Evolutionary conservation across 2,329 filamentous ascomycete species (phyloP).

Genomic region (Dactylellina cionopaga): DNA sequence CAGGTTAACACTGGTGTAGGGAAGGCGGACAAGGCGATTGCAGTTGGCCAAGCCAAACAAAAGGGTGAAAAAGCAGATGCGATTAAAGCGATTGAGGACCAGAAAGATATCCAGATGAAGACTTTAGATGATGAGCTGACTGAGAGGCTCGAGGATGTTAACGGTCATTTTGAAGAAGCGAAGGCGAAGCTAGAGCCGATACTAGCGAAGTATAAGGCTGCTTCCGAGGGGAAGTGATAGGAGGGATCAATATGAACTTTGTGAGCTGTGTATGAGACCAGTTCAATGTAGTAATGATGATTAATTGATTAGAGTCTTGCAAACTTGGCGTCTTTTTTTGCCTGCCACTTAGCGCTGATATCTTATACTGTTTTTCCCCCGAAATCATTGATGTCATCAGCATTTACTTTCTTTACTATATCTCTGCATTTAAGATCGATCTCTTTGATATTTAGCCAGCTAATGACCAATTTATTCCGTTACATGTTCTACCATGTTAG

Average conservation of each 20-base stretch:
- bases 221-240: conserved; percentile 17
- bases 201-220: conserved; percentile 39
- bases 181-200: conserved; percentile 46
- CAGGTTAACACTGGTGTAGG: conserved; percentile 38
- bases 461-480: no score
- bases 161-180: conserved; percentile 46
- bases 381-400: not conserved
- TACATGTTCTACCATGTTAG: no score
- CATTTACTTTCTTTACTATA: no score
- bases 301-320: not conserved
- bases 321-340: conserved; percentile 26
- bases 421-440: no score
- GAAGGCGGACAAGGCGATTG: conserved; percentile 31
- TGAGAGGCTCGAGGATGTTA: conserved; percentile 47
- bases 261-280: not conserved
- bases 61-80: conserved; percentile 38
- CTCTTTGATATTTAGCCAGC: no score
- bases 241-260: no score
- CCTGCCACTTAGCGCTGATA: conserved; percentile 29
- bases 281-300: conserved; percentile 1
- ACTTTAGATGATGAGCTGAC: conserved; percentile 48
- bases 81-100: conserved; percentile 34
- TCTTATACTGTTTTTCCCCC: not conserved
- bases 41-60: conserved; percentile 43
- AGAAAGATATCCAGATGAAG: conserved; percentile 39